Evolutionary conservation across 805 yeast genomes (phyloP).

Genomic region (Jamesozyma lodderae): DNA sequence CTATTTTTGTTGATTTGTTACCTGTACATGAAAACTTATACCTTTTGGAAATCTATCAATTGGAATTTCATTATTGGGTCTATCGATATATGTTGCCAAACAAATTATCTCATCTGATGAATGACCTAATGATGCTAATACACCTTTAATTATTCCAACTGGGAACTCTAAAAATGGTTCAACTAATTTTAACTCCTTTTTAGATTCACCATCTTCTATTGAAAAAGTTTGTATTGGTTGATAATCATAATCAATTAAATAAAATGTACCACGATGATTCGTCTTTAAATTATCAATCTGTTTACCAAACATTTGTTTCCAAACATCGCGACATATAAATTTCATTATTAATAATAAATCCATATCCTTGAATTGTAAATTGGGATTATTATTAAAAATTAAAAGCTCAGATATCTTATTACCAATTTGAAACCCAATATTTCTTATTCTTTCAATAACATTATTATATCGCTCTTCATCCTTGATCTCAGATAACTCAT

Average conservation of each 20-base stretch:
- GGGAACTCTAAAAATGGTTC: conserved; percentile 29
- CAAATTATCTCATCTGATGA: conserved; percentile 20
- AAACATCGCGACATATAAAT: conserved; percentile 84
- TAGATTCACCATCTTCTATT: conserved; percentile 13
- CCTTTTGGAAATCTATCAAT: conserved; percentile 19
- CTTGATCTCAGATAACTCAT: conserved; percentile 20
- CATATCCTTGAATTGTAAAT: conserved; percentile 39
- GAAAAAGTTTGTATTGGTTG: conserved; percentile 22
- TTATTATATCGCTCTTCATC: conserved; percentile 37
- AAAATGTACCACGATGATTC: conserved; percentile 59
- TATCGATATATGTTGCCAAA: conserved; percentile 23
- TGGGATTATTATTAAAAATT: conserved; percentile 39
- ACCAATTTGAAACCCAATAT: conserved; percentile 65
- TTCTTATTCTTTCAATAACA: conserved; percentile 52
- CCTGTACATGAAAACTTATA: conserved; percentile 28
- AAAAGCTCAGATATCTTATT: conserved; percentile 43
- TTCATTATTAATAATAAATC: conserved; percentile 80
- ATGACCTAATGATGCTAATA: conserved; percentile 25
- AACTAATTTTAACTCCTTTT: conserved; percentile 19
- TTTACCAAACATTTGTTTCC: conserved; percentile 72
- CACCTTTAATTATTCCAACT: conserved; percentile 29
- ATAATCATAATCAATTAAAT: conserved; percentile 27
- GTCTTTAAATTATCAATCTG: conserved; percentile 90
- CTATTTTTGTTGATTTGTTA: conserved; percentile 6
- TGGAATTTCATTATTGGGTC: conserved; percentile 15